phyloP scores from a whole-genome alignment of 129 eudicot species.

The Chrysanthemum seticuspe region DNA sequence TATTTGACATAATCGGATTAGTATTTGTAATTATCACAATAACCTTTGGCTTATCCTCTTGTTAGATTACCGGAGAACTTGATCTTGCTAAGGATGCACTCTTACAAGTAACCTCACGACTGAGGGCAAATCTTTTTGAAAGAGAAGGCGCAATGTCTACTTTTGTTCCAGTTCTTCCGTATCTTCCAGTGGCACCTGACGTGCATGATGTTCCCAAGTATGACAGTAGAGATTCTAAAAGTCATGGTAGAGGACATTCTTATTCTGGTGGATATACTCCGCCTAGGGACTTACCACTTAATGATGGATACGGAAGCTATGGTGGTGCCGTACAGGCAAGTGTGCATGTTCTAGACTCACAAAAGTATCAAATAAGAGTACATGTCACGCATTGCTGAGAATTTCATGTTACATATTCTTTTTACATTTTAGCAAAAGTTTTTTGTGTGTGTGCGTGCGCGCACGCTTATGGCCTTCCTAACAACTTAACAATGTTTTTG shows the following conservation, averaged over 20 bases:
- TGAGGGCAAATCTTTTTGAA: slow-evolving; percentile 92
- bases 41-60: background rate
- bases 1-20: background rate
- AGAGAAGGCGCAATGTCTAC: slow-evolving; percentile 84
- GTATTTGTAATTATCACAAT: slow-evolving; percentile 9
- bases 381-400: background rate
- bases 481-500: background rate
- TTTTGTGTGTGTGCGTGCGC: background rate
- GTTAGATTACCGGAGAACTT: slow-evolving; percentile 86
- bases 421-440: background rate
- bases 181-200: slow-evolving; percentile 70
- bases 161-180: slow-evolving; percentile 88
- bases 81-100: slow-evolving; percentile 87
- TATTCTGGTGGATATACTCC: slow-evolving; percentile 30
- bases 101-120: slow-evolving; percentile 77
- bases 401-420: background rate
- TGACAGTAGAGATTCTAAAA: slow-evolving; percentile 69
- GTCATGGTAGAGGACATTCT: slow-evolving; percentile 81
- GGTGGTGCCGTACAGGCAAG: slow-evolving; percentile 60
- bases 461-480: background rate
- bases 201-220: slow-evolving; percentile 56
- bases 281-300: slow-evolving; percentile 48
- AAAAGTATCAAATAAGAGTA: background rate
- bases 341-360: background rate
- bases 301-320: slow-evolving; percentile 67